Evolutionary conservation across 2,329 filamentous ascomycete genomes (phyloP).

Genomic region (Furcasterigmium furcatum): DNA sequence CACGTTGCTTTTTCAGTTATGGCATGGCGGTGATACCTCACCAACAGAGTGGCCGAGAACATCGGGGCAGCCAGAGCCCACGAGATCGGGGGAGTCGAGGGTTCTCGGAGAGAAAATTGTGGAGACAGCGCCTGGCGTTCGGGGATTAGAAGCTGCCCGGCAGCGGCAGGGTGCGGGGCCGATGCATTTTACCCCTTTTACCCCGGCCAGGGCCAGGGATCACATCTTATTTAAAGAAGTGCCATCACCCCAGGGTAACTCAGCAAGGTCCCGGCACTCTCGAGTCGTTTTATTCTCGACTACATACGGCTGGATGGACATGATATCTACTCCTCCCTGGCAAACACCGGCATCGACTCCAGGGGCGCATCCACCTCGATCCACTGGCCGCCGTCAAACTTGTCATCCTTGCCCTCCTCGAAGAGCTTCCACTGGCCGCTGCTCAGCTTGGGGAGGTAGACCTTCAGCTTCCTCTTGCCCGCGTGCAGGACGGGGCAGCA

Average conservation of each 20-base stretch:
- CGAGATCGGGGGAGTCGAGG: not conserved
- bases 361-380: slow-evolving; percentile 10
- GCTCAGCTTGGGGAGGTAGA: slow-evolving; percentile 45
- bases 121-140: not conserved
- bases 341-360: slow-evolving; percentile 14
- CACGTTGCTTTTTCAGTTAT: not conserved
- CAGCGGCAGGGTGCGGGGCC: not conserved
- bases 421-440: slow-evolving; percentile 5
- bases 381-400: slow-evolving; percentile 8
- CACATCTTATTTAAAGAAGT: no score
- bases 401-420: slow-evolving; percentile 3
- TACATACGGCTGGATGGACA: no score
- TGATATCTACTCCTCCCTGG: slow-evolving; percentile 1
- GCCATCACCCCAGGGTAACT: no score
- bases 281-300: no score
- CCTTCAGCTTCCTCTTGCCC: slow-evolving; percentile 35
- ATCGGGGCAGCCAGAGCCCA: not conserved
- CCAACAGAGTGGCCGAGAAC: not conserved
- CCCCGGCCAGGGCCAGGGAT: no score
- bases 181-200: no score
- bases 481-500: slow-evolving; percentile 52
- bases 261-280: no score
- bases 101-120: not conserved
- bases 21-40: not conserved
- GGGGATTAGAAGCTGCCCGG: not conserved